Base-by-base conservation (phyloP, 2,329 filamentous ascomycete species). In the Boeremia exigua region DNA sequence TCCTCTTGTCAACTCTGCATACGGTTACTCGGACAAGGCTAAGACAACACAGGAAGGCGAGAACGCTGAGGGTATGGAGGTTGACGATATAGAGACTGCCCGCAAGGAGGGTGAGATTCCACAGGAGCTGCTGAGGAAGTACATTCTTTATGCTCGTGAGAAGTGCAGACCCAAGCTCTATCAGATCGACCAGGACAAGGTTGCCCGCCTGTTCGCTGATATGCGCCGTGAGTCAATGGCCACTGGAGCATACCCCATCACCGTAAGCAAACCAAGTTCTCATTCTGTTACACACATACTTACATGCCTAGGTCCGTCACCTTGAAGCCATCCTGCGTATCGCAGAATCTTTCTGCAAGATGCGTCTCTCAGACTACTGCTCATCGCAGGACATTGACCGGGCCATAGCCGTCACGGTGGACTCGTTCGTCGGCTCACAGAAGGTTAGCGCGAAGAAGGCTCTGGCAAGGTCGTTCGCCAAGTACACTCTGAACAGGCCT, bases 401-500 rank as follows among this genome's bases (percentile, higher is more conserved):
- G 38, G 95, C 95, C 54, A 99, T 99, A 70, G 92, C 93, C 12
- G 95, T 99, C 6, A 96, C 95, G 0, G 91, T 99, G 2, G 93
- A 98, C 64, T 96, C 91, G 52, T 99, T 99, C 71, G 91, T 99
- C 38, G 91, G 90, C 58, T 96, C 91, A 68, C 95, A 99, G 76
- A 99, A 99, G 81, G 87, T 98, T 69, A 96, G 91, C 79, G 95
- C 91, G 79, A 99, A 98, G 84, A 97, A 96, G 82, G 92, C 95
- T 14, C 84, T 99, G 39, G 90, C 92, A 0, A 84, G 95, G 56
- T 92, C 95, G 4, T 99, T 99, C 80, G 92, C 95, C 69, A 99
- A 99, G 81, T 99, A 98, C 73, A 82, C 80, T 7, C 73, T 82
- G 27, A 75, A 75, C 37, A 64, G 77, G 37, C 79, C 79, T 34